phyloP scores from a whole-genome alignment of 495 filamentous ascomycete species.

The Lichenothelia convexa region DNA sequence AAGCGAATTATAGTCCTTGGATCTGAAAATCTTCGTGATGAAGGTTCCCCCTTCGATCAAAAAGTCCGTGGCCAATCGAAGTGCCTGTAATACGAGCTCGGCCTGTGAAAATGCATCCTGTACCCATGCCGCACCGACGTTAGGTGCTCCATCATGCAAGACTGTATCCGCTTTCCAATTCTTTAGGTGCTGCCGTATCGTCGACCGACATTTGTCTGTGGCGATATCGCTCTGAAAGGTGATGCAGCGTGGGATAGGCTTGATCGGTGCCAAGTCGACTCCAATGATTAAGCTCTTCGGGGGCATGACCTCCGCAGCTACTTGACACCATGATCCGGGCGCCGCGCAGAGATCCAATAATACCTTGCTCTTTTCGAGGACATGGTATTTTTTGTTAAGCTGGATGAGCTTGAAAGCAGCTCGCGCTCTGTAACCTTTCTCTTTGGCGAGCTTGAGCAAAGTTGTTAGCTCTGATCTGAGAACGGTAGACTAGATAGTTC shows the following conservation, averaged over 20 bases:
- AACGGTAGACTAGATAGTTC: no score
- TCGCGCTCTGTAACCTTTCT: constrained; percentile 92
- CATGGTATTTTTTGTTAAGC: constrained; percentile 96
- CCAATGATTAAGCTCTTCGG: constrained; percentile 76
- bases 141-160: constrained; percentile 95
- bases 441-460: constrained; percentile 90
- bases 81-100: constrained; percentile 74
- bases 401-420: constrained; percentile 98
- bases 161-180: constrained; percentile 95
- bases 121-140: constrained; percentile 94
- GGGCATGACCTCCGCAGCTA: constrained; percentile 90
- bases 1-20: constrained; percentile 91
- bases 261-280: constrained; percentile 91
- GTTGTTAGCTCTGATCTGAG: no score
- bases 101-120: constrained; percentile 98
- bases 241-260: constrained; percentile 80
- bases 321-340: constrained; percentile 97
- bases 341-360: constrained; percentile 93
- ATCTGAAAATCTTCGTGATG: constrained; percentile 93
- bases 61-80: constrained; percentile 92
- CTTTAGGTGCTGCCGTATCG: constrained; percentile 76
- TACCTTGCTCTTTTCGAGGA: constrained; percentile 91
- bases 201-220: constrained; percentile 89
- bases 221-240: constrained; percentile 98
- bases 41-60: constrained; percentile 79